Evolutionary conservation across 2,329 filamentous ascomycete species (phyloP), one percentile per base, ranked within the genome.

Genomic region (Pseudogymnoascus sp.): DNA sequence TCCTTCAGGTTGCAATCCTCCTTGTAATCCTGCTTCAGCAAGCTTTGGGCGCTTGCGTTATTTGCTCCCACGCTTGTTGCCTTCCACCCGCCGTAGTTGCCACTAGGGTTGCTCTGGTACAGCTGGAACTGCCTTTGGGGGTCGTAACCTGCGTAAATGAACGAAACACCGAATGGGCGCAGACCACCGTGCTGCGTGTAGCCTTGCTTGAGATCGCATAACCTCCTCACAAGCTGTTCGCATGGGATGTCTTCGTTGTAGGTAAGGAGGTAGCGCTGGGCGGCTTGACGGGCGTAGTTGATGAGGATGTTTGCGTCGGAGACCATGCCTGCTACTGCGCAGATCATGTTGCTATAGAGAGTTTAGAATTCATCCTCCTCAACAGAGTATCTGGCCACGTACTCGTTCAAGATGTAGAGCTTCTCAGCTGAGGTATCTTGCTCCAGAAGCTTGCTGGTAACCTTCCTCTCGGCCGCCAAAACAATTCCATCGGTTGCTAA

Each of bases 201-300:
- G 66, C 95, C 93, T 79, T 99, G 95, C 84, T 99, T 99, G 69
- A 97, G 82, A 81, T 99, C 95, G 79, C 96, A 99, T 72, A 99
- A 84, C 71, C 91, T 87, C 72, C 95, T 92, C 66, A 99, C 95
- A 64, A 99, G 90, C 79, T 99, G 95, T 78, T 99, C 95, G 82
- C 95, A 99, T 65, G 95, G 95, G 68, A 99, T 99, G 75, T 99
- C 95, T 88, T 97, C 93, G 82, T 97, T 96, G 84, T 99, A 99
- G 72, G 93, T 99, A 69, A 96, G 87, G 76, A 99, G 93, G 80
- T 99, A 97, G 75, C 89, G 87, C 81, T 99, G 95, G 72, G 95
- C 95, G 72, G 91, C 90, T 85, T 96, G 91, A 72, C 95, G 92
- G 76, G 95, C 96, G 79, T 96, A 97, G 84, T 99, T 99, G 87